Evolutionary conservation across 2,329 filamentous ascomycete genomes (phyloP), one percentile per base, ranked within the genome.

Genomic region (Aspergillus caelatus): DNA sequence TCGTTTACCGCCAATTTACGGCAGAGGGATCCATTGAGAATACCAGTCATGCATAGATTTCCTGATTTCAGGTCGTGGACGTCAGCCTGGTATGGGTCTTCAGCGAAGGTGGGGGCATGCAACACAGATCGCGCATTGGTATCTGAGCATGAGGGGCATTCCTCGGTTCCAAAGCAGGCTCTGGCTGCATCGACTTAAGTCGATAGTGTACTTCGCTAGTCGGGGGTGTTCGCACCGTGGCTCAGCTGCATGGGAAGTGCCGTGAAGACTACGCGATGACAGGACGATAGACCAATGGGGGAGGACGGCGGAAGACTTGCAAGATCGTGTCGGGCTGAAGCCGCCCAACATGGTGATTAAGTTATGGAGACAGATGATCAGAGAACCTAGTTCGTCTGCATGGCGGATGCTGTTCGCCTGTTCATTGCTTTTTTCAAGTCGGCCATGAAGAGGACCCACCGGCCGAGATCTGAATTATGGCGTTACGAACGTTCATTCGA

Each of bases 351-450:
- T 63, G 63, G 62, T 41, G 64, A 36, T 66, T 68, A 66, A 57
- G 66, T 63, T 67, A 66, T 62, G 61, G 63, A 58, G 65, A 64
- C 34, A 58, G 60, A 41, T 65, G 65, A 67, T 67, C 65, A 65
- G 60, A 59, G 54, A 48, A 59, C 58, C 60, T 62, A 65, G 64
- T 68, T 67, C 57, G 62, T 57, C 41, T 60, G 50, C 65, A 62
- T 67, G 62, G 63, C 62, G 58, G 67, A 60, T 62, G 60, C 61
- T 70, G 66, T 66, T 67, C 62, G 62, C 62, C 52, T 36, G 34
- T 28, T 54, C 48, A 30, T 60, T 62, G 46, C 45, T 62, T 63
- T 65, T 62, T 64, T 62, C 26, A n/a, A 45, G 43, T 60, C 16
- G 39, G 50, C 46, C 19, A 58, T 62, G 57, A 65, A 62, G 55